Conservation (phyloP, 139 green algal species). For the Astrephomene gubernaculifera region DNA sequence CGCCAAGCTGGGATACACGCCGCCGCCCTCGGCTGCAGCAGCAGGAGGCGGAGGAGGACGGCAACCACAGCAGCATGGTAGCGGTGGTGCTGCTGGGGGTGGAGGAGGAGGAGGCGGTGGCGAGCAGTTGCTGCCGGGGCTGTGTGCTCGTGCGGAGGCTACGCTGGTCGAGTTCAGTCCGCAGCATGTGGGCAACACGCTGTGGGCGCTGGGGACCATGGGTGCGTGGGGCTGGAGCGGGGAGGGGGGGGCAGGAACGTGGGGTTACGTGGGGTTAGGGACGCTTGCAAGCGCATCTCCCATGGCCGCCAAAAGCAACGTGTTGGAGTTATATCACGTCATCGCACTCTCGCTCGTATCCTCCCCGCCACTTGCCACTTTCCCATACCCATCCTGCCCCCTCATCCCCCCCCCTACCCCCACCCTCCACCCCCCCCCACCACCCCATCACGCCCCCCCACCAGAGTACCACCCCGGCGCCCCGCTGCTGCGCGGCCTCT, state of each 20-base stretch:
- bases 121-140: not conserved
- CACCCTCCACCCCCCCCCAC: no score
- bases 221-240: constrained; percentile 40
- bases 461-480: constrained; percentile 24
- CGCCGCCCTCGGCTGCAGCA: not conserved
- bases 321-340: no score
- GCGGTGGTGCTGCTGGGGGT: not conserved
- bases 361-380: no score
- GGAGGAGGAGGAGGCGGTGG: not conserved
- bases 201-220: constrained; percentile 74
- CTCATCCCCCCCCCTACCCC: no score
- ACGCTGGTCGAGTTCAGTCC: not conserved
- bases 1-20: constrained; percentile 52
- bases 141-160: not conserved
- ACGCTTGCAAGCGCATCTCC: no score
- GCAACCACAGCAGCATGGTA: not conserved
- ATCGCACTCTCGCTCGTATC: no score
- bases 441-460: no score
- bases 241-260: no score
- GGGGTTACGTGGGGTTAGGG: no score
- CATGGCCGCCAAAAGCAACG: no score
- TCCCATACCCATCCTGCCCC: no score
- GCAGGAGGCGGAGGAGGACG: not conserved
- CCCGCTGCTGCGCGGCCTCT: not conserved
- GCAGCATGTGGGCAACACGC: constrained; percentile 70